Conservation (phyloP, 306 rosid species). For the Inga oerstediana region DNA sequence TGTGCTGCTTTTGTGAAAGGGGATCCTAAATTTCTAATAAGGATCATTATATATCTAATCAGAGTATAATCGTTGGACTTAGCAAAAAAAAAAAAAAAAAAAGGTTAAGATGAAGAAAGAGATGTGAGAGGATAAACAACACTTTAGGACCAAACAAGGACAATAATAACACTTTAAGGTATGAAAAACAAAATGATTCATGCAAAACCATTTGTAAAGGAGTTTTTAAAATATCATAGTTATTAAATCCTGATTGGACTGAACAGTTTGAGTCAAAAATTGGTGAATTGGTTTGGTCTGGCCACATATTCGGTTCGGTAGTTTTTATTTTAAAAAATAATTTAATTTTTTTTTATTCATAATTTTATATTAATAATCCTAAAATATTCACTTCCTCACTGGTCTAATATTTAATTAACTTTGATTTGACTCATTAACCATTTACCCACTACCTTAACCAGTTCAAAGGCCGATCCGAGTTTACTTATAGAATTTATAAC, state of each 20-base stretch:
- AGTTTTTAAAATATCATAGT: no score
- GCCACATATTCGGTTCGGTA: no score
- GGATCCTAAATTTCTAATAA: neutral
- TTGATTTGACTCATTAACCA: rapidly evolving
- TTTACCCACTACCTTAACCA: no score
- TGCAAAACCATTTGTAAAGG: no score
- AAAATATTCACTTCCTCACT: no score
- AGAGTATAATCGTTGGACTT: neutral
- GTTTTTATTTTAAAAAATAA: no score
- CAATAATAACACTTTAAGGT: neutral
- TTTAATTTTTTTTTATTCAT: no score
- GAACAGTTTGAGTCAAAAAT: no score
- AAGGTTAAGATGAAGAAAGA: neutral
- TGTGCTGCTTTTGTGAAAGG: neutral
- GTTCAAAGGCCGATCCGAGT: no score
- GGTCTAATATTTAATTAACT: rapidly evolving
- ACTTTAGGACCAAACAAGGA: neutral
- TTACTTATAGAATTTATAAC: no score
- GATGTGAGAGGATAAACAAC: neutral
- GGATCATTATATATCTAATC: neutral
- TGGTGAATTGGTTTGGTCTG: rapidly evolving
- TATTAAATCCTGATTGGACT: rapidly evolving
- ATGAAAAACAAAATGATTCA: no score
- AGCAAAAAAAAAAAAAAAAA: neutral
- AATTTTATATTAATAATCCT: no score